Conservation (phyloP, 139 green algal species). For the Coccomyxa sp. region DNA sequence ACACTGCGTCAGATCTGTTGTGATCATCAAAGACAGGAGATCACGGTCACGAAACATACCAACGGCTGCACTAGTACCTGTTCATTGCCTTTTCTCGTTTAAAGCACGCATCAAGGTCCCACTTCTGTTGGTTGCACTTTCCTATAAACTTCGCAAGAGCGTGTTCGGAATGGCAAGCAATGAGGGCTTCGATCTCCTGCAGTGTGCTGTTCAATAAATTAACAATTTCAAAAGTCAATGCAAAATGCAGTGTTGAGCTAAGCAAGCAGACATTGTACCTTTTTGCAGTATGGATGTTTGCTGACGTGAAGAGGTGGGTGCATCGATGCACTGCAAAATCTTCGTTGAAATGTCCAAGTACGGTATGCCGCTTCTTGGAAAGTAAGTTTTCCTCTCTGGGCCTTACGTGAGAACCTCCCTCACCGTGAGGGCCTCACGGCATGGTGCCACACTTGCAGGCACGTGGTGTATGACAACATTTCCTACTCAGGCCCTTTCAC, state of each 20-base stretch:
- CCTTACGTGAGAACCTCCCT: no score
- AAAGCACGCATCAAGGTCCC: slow-evolving; percentile 63
- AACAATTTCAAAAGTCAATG: not conserved
- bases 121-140: slow-evolving; percentile 66
- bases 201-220: not conserved
- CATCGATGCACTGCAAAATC: slow-evolving; percentile 22
- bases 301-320: slow-evolving; percentile 49
- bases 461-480: no score
- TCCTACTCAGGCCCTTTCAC: no score
- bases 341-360: no score
- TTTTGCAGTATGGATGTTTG: slow-evolving; percentile 45
- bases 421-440: no score
- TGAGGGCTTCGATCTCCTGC: slow-evolving; percentile 68
- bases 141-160: slow-evolving; percentile 60
- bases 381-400: no score
- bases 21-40: not conserved
- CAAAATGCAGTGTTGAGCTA: not conserved
- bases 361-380: no score
- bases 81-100: slow-evolving; percentile 70
- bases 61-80: slow-evolving; percentile 11
- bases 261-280: slow-evolving; percentile 8
- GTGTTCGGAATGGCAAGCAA: slow-evolving; percentile 62
- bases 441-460: no score
- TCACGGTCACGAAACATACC: not conserved
- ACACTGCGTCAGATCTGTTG: not conserved